phyloP scores from a whole-genome alignment of 2,329 filamentous ascomycete species.

The Purpureocillium lavendulum region DNA sequence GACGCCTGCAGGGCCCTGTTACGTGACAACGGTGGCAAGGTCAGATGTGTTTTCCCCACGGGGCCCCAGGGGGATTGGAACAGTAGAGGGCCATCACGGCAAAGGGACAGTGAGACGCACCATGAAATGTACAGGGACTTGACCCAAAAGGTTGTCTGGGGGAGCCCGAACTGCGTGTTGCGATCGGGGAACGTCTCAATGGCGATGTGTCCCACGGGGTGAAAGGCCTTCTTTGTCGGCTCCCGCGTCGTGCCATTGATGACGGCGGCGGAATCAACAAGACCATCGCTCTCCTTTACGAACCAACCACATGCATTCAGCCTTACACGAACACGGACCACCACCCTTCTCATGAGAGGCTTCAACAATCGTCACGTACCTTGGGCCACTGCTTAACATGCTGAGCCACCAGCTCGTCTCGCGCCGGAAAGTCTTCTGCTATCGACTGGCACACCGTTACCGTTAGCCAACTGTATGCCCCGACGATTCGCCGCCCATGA shows the following conservation, averaged over 20 bases:
- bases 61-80: too few relatives aligned
- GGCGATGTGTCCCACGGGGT: constrained; percentile 31
- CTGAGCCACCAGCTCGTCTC: constrained; percentile 18
- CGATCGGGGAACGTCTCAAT: constrained; percentile 23
- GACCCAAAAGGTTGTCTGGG: constrained; percentile 26
- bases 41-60: too few relatives aligned
- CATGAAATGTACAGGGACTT: constrained; percentile 32
- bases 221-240: constrained; percentile 21
- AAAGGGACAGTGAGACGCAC: too few relatives aligned
- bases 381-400: constrained; percentile 21
- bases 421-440: constrained; percentile 17
- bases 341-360: too few relatives aligned
- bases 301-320: too few relatives aligned
- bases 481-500: too few relatives aligned
- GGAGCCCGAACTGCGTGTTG: constrained; percentile 21
- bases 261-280: constrained; percentile 25
- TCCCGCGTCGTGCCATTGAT: constrained; percentile 17
- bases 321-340: too few relatives aligned
- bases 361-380: constrained; percentile 12
- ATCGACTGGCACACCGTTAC: background rate
- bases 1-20: constrained; percentile 22
- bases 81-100: too few relatives aligned
- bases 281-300: constrained; percentile 19
- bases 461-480: too few relatives aligned
- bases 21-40: too few relatives aligned